These are phyloP conservation scores for Madurella fahalii DNA, from an alignment of 2,329 filamentous ascomycete genomes.

Conservation along the genomic window DNA sequence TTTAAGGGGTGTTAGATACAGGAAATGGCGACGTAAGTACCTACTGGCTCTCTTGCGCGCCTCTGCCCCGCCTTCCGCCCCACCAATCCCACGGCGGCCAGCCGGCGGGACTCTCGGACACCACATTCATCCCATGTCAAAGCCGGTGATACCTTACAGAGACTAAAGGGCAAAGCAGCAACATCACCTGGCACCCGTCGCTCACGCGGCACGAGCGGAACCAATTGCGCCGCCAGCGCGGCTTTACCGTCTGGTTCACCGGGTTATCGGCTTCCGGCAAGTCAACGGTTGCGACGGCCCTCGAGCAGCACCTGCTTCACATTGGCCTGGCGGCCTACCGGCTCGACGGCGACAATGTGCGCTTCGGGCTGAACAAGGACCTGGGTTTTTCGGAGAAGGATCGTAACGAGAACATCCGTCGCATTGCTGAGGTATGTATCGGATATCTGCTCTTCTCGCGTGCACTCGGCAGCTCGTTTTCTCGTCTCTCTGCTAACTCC, in stretches of 20 bases:
- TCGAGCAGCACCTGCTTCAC: conserved; percentile 94
- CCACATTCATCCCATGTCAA: too few species aligned
- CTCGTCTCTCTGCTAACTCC: background rate
- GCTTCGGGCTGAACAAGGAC: conserved; percentile 97
- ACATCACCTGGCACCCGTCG: conserved; percentile 86
- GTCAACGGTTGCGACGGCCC: conserved; percentile 91
- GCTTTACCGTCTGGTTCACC: conserved; percentile 96
- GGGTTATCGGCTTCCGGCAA: conserved; percentile 95
- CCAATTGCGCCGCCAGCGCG: conserved; percentile 72
- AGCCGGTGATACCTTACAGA: too few species aligned
- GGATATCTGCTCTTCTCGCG: background rate
- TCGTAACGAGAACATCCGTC: conserved; percentile 95
- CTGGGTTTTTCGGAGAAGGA: conserved; percentile 90
- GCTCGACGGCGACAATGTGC: conserved; percentile 96
- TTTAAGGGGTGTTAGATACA: background rate
- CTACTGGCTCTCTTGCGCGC: too few species aligned
- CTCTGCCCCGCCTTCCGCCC: too few species aligned
- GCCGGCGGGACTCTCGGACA: too few species aligned
- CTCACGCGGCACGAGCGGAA: conserved; percentile 76
- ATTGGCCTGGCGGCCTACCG: conserved; percentile 80
- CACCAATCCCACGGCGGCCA: background rate
- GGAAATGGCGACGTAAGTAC: conserved; percentile 20
- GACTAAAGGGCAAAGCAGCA: conserved; percentile 48
- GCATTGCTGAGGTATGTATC: conserved; percentile 70
- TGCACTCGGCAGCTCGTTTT: background rate